Conservation (phyloP, 139 green algal species). For the Diplosphaera chodatii region DNA sequence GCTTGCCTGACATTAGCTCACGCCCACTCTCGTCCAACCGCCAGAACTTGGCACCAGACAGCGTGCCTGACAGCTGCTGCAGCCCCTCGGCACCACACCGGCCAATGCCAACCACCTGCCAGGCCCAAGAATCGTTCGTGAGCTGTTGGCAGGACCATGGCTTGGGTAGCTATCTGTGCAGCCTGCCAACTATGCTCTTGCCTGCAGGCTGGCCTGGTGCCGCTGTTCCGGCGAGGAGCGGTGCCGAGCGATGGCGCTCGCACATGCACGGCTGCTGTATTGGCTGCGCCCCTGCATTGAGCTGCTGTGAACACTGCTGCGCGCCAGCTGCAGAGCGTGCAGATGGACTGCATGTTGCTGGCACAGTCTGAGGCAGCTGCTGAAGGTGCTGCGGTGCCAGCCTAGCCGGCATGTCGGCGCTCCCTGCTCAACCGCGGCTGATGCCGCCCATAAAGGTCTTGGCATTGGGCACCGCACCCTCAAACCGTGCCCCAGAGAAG, state of each 20-base stretch:
- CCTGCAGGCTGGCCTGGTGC: no score
- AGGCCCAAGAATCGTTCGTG: no score
- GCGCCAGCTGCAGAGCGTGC: no score
- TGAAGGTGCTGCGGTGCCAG: not conserved
- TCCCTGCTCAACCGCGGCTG: not conserved
- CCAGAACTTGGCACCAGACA: not conserved
- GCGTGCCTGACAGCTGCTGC: not conserved
- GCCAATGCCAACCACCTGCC: conserved; percentile 11
- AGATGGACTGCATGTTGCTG: not conserved
- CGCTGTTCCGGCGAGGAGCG: no score
- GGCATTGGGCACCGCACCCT: conserved; percentile 69
- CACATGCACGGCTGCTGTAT: no score
- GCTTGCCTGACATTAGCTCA: not conserved
- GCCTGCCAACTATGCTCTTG: no score
- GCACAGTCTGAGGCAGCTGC: not conserved
- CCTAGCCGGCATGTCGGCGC: no score
- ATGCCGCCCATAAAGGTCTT: conserved; percentile 78
- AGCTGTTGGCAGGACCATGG: no score
- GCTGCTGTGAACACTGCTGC: no score
- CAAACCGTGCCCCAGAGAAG: conserved; percentile 80
- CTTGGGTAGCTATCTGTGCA: no score
- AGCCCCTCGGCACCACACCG: conserved; percentile 2
- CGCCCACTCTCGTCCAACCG: not conserved
- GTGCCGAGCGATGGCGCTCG: no score
- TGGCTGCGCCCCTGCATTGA: no score